Percentiles rank a stretch among this genome's conserved stretches.
Evolutionary conservation across 2,329 filamentous ascomycete genomes (phyloP).

Genomic region (Aureobasidium mangrovei): DNA sequence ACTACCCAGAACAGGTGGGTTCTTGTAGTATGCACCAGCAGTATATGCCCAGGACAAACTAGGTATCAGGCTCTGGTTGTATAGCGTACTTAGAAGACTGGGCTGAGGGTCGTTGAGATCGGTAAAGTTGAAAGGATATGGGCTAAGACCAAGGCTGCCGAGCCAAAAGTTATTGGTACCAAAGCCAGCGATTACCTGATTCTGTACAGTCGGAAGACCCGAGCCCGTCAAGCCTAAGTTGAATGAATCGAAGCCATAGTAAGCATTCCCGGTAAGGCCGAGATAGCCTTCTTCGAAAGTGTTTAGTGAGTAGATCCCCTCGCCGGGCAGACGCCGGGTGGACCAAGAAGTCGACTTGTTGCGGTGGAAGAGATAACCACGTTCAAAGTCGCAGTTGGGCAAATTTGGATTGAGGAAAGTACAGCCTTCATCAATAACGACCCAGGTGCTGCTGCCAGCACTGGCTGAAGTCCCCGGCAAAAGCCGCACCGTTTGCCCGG

Average conservation of each 20-base stretch:
- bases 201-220: slow-evolving; percentile 19
- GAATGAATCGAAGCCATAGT: slow-evolving; percentile 32
- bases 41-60: slow-evolving; percentile 23
- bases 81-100: slow-evolving; percentile 18
- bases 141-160: slow-evolving; percentile 26
- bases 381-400: slow-evolving; percentile 20
- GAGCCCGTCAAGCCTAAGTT: slow-evolving; percentile 18
- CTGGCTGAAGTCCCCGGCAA: slow-evolving; percentile 20
- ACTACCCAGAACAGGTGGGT: slow-evolving; percentile 21
- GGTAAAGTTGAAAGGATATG: slow-evolving; percentile 19
- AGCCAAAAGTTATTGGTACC: slow-evolving; percentile 28
- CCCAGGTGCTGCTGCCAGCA: slow-evolving; percentile 18
- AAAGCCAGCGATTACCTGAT: slow-evolving; percentile 28
- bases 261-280: slow-evolving; percentile 21
- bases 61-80: slow-evolving; percentile 17
- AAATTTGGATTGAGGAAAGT: slow-evolving; percentile 20
- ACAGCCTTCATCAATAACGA: slow-evolving; percentile 21
- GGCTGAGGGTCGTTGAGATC: slow-evolving; percentile 16
- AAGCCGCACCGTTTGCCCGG: slow-evolving; percentile 25
- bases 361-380: slow-evolving; percentile 24
- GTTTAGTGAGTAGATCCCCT: slow-evolving; percentile 23
- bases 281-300: slow-evolving; percentile 19
- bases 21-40: slow-evolving; percentile 23
- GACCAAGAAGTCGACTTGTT: slow-evolving; percentile 29
- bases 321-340: slow-evolving; percentile 26